These are phyloP conservation scores for Bipolaris cookei DNA, from an alignment of 2,329 filamentous ascomycete genomes.

Conservation along the genomic window DNA sequence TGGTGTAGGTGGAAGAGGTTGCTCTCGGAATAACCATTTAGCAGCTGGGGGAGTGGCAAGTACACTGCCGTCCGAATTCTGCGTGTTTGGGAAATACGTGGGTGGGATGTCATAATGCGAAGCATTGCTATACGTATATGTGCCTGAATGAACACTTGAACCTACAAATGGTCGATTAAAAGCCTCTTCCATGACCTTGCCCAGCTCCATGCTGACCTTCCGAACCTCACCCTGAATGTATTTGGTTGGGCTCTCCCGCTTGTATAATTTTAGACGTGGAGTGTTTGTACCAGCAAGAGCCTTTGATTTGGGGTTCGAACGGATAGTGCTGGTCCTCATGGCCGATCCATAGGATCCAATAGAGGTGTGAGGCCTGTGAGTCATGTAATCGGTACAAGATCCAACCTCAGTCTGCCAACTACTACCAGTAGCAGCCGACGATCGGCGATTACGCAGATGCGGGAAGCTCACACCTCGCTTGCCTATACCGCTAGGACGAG, in stretches of 20 bases:
- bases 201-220: slow-evolving; percentile 82
- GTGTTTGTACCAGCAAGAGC: slow-evolving; percentile 34
- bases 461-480: slow-evolving; percentile 69
- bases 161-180: slow-evolving; percentile 74
- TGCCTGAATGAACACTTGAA: slow-evolving; percentile 55
- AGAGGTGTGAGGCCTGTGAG: slow-evolving; percentile 29
- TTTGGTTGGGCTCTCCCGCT: slow-evolving; percentile 55
- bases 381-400: slow-evolving; percentile 42
- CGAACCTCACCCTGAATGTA: slow-evolving; percentile 78
- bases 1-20: slow-evolving; percentile 56
- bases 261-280: slow-evolving; percentile 44
- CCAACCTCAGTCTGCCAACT: slow-evolving; percentile 35
- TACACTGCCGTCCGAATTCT: slow-evolving; percentile 43
- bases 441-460: slow-evolving; percentile 55
- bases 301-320: slow-evolving; percentile 37
- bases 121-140: slow-evolving; percentile 25
- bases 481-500: slow-evolving; percentile 59
- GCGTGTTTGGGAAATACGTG: slow-evolving; percentile 54
- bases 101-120: slow-evolving; percentile 60
- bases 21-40: slow-evolving; percentile 43
- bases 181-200: slow-evolving; percentile 89
- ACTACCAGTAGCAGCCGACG: slow-evolving; percentile 52
- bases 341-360: slow-evolving; percentile 34
- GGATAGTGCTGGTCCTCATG: slow-evolving; percentile 25
- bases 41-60: slow-evolving; percentile 38